These are phyloP conservation scores for Phoma sp. DNA, from an alignment of 2,329 filamentous ascomycete species.

Conservation along the genomic window DNA sequence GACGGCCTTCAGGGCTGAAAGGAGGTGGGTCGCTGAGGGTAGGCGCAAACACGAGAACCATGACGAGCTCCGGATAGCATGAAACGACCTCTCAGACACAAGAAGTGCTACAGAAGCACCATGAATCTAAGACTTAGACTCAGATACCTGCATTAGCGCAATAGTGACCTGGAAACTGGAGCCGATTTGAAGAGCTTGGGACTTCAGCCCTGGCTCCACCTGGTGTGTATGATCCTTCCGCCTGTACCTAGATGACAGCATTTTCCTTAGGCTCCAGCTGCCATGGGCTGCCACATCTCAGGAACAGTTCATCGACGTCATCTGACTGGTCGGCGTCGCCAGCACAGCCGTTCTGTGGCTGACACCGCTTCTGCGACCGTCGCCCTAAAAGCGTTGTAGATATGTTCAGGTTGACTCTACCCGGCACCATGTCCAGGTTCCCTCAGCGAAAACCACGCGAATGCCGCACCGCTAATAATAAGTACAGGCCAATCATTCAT, in stretches of 20 bases:
- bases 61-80: conserved; percentile 35
- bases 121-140: conserved; percentile 43
- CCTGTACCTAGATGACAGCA: conserved; percentile 40
- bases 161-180: conserved; percentile 35
- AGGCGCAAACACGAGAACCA: conserved; percentile 29
- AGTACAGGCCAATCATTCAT: conserved; percentile 34
- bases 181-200: conserved; percentile 18
- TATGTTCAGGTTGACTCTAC: conserved; percentile 31
- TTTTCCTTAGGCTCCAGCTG: conserved; percentile 42
- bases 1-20: conserved; percentile 27
- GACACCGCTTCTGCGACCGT: conserved; percentile 32
- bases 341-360: conserved; percentile 49
- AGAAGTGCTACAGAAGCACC: conserved; percentile 34
- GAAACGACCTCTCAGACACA: conserved; percentile 39
- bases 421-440: conserved; percentile 32
- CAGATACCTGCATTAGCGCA: conserved; percentile 43
- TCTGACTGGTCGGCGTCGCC: conserved; percentile 37
- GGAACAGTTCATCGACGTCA: conserved; percentile 37
- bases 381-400: conserved; percentile 35
- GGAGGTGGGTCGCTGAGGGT: conserved; percentile 33
- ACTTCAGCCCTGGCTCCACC: conserved; percentile 43
- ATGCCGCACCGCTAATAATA: conserved; percentile 44
- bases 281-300: conserved; percentile 26
- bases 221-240: conserved; percentile 42
- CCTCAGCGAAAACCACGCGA: conserved; percentile 41